Evolutionary conservation across 2,329 filamentous ascomycete species (phyloP).

Genomic region (Aspergillus amoenus): DNA sequence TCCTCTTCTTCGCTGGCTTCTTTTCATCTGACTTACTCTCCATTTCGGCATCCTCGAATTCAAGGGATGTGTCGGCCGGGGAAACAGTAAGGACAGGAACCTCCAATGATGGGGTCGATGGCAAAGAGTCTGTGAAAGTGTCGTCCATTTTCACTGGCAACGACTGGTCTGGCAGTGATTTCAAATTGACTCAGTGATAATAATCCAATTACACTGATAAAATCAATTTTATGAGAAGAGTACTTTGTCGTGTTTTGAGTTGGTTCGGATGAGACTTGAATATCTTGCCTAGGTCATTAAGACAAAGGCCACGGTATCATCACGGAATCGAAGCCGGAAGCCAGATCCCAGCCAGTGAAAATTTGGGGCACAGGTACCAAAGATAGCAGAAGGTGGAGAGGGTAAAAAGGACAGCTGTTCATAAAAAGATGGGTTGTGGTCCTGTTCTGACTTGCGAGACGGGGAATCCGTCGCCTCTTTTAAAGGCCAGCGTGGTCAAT

Average conservation of each 20-base stretch:
- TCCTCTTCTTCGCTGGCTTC: conserved; percentile 86
- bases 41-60: conserved; percentile 25
- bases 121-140: conserved; percentile 33
- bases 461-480: conserved; percentile 30
- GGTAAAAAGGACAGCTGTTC: conserved; percentile 37
- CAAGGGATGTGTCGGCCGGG: conserved; percentile 41
- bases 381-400: conserved; percentile 17
- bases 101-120: conserved; percentile 32
- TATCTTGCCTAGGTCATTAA: conserved; percentile 14
- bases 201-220: neutral
- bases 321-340: conserved; percentile 28
- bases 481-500: conserved; percentile 44
- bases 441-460: conserved; percentile 2
- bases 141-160: conserved; percentile 31
- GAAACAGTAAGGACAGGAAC: conserved; percentile 41
- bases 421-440: conserved; percentile 17
- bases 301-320: conserved; percentile 39
- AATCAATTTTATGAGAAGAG: neutral
- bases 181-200: conserved; percentile 4
- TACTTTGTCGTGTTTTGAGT: neutral
- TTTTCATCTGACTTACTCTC: conserved; percentile 52
- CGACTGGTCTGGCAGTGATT: conserved; percentile 4
- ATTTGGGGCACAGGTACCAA: conserved; percentile 11
- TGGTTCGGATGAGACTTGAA: conserved; percentile 6
- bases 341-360: conserved; percentile 21